Base-by-base conservation (phyloP, 345 rosid genomes). In the Xanthoceras sorbifolium region DNA sequence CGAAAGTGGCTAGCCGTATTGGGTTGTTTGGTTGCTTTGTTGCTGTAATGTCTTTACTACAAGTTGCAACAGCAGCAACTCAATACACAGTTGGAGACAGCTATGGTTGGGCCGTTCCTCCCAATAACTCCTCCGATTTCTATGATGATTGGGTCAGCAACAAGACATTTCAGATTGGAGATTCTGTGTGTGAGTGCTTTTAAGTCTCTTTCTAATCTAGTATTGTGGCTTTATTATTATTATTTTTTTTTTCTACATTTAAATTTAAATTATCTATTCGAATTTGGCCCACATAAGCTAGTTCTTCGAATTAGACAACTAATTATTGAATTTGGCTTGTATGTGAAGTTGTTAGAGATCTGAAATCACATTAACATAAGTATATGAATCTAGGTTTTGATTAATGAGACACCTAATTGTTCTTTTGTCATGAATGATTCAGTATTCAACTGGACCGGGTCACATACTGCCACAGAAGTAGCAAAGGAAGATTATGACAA, bases 401-500 rank as follows among this genome's bases (percentile, higher is more conserved):
- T 48, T 17, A 48, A 17, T 17, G 55, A n/a, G n/a, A n/a, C n/a
- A n/a, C n/a, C n/a, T n/a, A n/a, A n/a, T n/a, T n/a, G n/a, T n/a
- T n/a, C n/a, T n/a, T n/a, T n/a, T n/a, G n/a, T 28, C 3, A 46
- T 9, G 8, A 42, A 3, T 72, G n/a, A 2, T 61, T 48, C 73
- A 77, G 83, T 80, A 32, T 83, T 83, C 79, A 83, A 32, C 71
- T 83, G 83, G 82, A 80, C 67, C 20, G 82, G 84, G 66, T n/a
- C 48, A 12, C 82, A 80, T 67, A 26, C 54, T 23, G 82, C 64
- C 3, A 65, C 80, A 3, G 70, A 76, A 50, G 82, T 84, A 46
- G 31, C 78, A 6, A 23, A 78, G 57, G 71, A 42, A 1, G 76
- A 78, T n/a, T 84, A 78, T 31, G 82, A 78, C 6, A 44, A 2